Evolutionary conservation across 1,139 yeast genomes (phyloP), one percentile per base, ranked within the genome.

Genomic region (Zygotorulaspora mrakii): DNA sequence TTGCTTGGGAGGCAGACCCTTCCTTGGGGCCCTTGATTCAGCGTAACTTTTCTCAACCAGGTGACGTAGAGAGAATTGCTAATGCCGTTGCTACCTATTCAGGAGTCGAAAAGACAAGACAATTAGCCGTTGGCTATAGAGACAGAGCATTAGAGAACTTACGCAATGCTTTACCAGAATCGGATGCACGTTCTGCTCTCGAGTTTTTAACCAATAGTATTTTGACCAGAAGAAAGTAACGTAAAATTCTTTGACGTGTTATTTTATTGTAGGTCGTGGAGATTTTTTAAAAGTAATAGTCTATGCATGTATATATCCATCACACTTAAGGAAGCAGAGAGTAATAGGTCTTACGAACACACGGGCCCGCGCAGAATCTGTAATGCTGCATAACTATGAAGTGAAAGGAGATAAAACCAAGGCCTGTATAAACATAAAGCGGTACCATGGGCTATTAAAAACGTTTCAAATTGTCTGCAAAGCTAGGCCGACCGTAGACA

Each of bases 1-100:
- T 75, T 66, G 97, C 98, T 1, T 91, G 98, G 98, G 79, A 77
- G 56, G 78, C 82, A 59, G 79, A 77, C 54, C 95, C 96, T 1
- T 84, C 81, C 47, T 69, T 91, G 39, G 97, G 96, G 1, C 80
- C 77, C 22, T 66, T 89, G 59, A 88, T 91, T 52, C 79, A 78
- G 25, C 76, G 98, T 47, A 87, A 89, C 63, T 94, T 91, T 62
- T 71, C 74, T 38, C 68, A 77, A 46, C 78, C 80, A 1, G 95
- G 95, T 2, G 98, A 91, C 61, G 83, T 89, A 24, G 89, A 84
- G 52, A 65, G 69, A 24, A 95, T 96, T 1, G 73, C 91, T 35
- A 67, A 67, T 34, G 82, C 88, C 9, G 97, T 94, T 11, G 71
- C 72, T 33, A 71, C 74, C 51, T 77, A 83, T 47, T 67, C 76